A percentile compares a stretch with the other conserved stretches of the same genome.
phyloP scores from a whole-genome alignment of 805 yeast species.

The Metschnikowia kunwiensis region DNA sequence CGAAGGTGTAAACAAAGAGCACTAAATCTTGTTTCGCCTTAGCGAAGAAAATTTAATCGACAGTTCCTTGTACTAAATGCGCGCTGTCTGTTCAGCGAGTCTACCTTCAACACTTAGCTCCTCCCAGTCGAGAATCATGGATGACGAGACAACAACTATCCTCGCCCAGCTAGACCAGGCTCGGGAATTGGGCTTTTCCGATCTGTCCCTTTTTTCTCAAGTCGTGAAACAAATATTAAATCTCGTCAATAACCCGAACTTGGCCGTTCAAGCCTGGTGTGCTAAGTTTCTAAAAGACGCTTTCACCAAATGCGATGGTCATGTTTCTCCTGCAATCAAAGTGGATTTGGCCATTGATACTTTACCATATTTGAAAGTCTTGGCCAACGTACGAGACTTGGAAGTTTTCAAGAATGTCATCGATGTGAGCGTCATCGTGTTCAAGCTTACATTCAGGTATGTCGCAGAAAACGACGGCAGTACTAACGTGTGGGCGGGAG shows the following conservation, averaged over 20 bases:
- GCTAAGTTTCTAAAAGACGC: constrained; percentile 38
- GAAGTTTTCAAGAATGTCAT: constrained; percentile 30
- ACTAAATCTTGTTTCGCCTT: no score
- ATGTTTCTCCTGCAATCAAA: constrained; percentile 27
- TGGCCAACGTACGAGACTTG: constrained; percentile 29
- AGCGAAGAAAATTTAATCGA: no score
- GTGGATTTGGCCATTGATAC: constrained; percentile 42
- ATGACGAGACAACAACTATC: constrained; percentile 18
- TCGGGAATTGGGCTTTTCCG: constrained; percentile 30
- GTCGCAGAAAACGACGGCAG: constrained; percentile 48
- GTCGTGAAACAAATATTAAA: constrained; percentile 43
- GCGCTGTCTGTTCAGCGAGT: constrained; percentile 5
- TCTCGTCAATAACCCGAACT: constrained; percentile 34
- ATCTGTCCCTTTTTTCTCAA: constrained; percentile 34
- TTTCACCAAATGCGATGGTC: constrained; percentile 27
- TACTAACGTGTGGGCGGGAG: constrained; percentile 50
- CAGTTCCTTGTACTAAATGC: no score
- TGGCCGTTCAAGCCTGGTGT: constrained; percentile 40
- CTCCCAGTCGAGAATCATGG: constrained; percentile 7
- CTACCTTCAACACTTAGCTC: background rate
- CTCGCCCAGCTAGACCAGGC: constrained; percentile 39
- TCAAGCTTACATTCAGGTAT: constrained; percentile 43
- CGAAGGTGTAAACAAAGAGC: no score
- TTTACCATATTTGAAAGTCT: constrained; percentile 29
- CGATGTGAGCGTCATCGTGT: constrained; percentile 40